Evolutionary conservation across 2,329 filamentous ascomycete species (phyloP).

Genomic region (Colletotrichum plurivorum): DNA sequence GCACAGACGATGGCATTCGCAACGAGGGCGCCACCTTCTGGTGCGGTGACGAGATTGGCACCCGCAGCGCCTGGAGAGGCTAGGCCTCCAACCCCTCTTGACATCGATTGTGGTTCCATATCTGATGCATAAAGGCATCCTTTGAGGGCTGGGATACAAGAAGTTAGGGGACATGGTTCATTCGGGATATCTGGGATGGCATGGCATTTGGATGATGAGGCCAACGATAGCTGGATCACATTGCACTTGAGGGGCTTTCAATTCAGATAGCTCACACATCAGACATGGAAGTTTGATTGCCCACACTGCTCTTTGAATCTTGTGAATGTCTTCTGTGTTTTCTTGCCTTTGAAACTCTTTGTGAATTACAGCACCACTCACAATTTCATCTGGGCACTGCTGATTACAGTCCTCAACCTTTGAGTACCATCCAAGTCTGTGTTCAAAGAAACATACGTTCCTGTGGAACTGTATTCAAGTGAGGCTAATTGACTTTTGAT

Average conservation of each 20-base stretch:
- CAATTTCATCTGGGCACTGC: no score
- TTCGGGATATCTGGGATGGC: neutral
- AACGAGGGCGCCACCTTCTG: slow-evolving; percentile 34
- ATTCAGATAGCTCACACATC: neutral
- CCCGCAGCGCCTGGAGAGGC: neutral
- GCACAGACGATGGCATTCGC: slow-evolving; percentile 24
- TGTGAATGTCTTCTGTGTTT: no score
- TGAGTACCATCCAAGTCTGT: no score
- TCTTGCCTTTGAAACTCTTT: no score
- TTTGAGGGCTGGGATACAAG: neutral
- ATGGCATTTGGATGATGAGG: neutral
- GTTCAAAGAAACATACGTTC: no score
- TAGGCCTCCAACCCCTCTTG: neutral
- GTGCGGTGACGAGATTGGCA: slow-evolving; percentile 33
- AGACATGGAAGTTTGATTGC: no score
- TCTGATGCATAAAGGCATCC: neutral
- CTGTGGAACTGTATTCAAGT: no score
- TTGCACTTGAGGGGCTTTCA: neutral
- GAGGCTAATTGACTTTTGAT: no score
- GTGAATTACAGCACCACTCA: no score
- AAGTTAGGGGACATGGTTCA: neutral
- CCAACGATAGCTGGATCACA: neutral
- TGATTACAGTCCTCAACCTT: no score
- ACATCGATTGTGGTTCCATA: neutral
- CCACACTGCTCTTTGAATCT: no score